phyloP scores from a whole-genome alignment of 2,329 filamentous ascomycete species.

The Fusarium liriodendri region DNA sequence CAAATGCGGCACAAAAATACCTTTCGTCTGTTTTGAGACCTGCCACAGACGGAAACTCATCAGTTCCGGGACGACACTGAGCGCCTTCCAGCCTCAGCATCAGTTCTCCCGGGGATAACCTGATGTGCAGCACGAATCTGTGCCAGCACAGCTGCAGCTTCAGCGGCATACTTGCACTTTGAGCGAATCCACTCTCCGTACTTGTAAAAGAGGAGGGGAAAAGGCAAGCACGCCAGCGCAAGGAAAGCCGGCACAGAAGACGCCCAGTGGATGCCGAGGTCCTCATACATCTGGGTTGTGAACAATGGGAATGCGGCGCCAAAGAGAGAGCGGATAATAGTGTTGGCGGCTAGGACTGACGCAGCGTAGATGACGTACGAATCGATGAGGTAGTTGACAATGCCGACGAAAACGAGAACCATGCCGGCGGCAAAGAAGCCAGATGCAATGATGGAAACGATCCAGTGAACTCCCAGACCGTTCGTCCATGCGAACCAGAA shows the following conservation, averaged over 20 bases:
- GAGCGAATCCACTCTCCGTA: constrained; percentile 32
- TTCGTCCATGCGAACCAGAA: constrained; percentile 40
- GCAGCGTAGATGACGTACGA: constrained; percentile 34
- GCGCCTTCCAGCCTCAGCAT: neutral
- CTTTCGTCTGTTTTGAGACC: neutral
- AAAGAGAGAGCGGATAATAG: constrained; percentile 30
- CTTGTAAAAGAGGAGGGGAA: constrained; percentile 36
- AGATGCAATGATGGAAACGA: constrained; percentile 32
- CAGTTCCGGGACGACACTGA: neutral
- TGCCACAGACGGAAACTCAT: neutral
- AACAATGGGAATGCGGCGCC: constrained; percentile 35
- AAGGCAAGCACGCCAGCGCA: constrained; percentile 22
- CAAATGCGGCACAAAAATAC: neutral
- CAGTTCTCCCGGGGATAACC: neutral
- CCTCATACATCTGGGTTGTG: constrained; percentile 32
- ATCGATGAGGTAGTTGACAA: constrained; percentile 34
- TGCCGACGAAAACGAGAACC: constrained; percentile 37
- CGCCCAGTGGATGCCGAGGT: constrained; percentile 31
- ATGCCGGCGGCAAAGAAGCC: constrained; percentile 30
- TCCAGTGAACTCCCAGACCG: constrained; percentile 28
- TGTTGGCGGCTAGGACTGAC: constrained; percentile 35
- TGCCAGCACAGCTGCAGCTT: neutral
- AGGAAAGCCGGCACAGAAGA: constrained; percentile 33
- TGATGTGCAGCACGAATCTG: neutral
- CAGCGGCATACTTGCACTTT: constrained; percentile 33